These are phyloP conservation scores for Coemansia sp. DNA, from an alignment of 192 early-diverging fungal genomes.

Conservation along the genomic window DNA sequence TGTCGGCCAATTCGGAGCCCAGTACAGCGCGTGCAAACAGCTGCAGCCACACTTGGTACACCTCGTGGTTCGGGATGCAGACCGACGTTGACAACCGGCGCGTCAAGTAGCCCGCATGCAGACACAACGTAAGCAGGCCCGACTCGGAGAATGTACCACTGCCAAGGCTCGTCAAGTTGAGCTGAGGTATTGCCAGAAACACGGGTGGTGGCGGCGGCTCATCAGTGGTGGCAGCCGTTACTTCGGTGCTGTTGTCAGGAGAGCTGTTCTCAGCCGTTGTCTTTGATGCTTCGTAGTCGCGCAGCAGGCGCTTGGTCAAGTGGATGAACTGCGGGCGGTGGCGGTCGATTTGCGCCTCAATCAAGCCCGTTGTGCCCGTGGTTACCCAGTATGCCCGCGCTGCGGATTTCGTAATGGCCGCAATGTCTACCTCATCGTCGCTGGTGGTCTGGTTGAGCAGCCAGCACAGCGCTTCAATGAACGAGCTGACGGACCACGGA, in stretches of 20 bases:
- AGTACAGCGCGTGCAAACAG: conserved; percentile 3
- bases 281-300: conserved; percentile 9
- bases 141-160: background rate
- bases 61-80: background rate
- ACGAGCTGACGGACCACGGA: conserved; percentile 37
- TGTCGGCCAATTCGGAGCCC: background rate
- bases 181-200: background rate
- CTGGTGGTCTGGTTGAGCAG: background rate
- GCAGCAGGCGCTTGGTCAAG: conserved; percentile 3
- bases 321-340: conserved; percentile 7
- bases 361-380: conserved; percentile 10
- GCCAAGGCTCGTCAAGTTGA: background rate
- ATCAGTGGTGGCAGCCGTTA: too few relatives aligned
- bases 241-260: too few relatives aligned
- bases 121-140: conserved; percentile 2
- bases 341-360: conserved; percentile 12
- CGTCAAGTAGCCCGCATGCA: conserved; percentile 12
- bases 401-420: background rate
- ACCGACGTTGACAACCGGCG: conserved; percentile 5
- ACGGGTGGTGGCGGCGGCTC: too few relatives aligned
- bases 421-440: background rate
- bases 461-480: conserved; percentile 16
- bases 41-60: conserved; percentile 2
- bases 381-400: conserved; percentile 20
- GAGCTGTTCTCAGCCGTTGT: background rate